phyloP scores from a whole-genome alignment of 2,329 filamentous ascomycete species.

The Gnomoniopsis sp. region DNA sequence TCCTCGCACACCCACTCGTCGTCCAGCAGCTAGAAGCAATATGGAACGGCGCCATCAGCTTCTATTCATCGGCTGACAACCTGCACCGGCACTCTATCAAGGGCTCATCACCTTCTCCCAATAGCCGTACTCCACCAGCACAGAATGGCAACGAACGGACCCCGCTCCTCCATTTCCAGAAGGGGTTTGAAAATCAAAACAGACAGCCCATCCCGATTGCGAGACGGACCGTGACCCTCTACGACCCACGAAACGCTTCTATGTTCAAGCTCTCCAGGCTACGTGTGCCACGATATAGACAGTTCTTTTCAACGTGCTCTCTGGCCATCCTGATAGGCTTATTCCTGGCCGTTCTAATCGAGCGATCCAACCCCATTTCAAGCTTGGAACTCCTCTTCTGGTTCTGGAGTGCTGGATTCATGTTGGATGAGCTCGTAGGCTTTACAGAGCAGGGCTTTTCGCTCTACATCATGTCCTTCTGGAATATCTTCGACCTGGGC shows the following conservation, averaged over 20 bases:
- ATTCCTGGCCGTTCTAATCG: constrained; percentile 76
- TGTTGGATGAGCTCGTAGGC: constrained; percentile 92
- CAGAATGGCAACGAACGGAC: constrained; percentile 39
- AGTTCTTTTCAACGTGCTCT: constrained; percentile 84
- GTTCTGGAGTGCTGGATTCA: constrained; percentile 97
- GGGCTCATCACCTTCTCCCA: constrained; percentile 6
- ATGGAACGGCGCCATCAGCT: constrained; percentile 93
- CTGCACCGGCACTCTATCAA: constrained; percentile 62
- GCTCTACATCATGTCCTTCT: constrained; percentile 95
- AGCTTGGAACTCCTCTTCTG: constrained; percentile 85
- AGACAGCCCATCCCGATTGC: constrained; percentile 32
- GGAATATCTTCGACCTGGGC: constrained; percentile 92
- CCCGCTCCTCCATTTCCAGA: constrained; percentile 44
- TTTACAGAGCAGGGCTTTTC: constrained; percentile 97
- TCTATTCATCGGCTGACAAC: constrained; percentile 83
- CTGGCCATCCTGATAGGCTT: constrained; percentile 80
- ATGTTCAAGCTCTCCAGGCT: constrained; percentile 88
- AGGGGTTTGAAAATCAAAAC: constrained; percentile 27
- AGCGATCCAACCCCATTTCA: constrained; percentile 77
- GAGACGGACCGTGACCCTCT: constrained; percentile 77
- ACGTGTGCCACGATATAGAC: constrained; percentile 86
- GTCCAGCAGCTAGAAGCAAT: constrained; percentile 95
- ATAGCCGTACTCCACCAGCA: constrained; percentile 27
- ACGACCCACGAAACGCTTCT: constrained; percentile 86
- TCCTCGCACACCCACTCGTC: constrained; percentile 85